Base-by-base conservation (phyloP, 805 yeast species). In the Zygotorulaspora florentina region DNA sequence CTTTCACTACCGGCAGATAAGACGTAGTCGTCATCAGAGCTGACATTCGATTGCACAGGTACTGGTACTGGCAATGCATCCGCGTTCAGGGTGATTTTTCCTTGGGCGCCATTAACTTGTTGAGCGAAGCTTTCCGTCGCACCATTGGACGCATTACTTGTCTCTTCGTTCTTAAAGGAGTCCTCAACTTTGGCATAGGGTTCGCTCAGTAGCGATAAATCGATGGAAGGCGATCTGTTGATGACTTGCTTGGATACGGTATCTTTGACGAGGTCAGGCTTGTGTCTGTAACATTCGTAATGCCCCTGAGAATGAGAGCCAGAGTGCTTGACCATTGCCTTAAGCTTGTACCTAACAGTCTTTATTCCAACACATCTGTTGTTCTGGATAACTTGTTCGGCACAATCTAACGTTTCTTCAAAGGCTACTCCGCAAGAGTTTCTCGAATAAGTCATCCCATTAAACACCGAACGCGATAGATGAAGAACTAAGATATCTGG, bases 281-380 rank as follows among this genome's bases (percentile, higher is more conserved):
- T 90, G 39, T 80, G 80, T 51, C 85, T 81, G 61, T 80, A 87
- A 56, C 96, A 87, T 57, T 90, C 96, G 61, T 89, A 90, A 60
- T 90, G 98, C 1, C 98, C 98, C 36, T 80, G 77, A 16, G 81
- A 75, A 64, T 90, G 97, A 1, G 91, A 81, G 0, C 99, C 99
- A 38, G 82, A 79, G 62, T 93, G 98, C 53, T 89, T 76, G 15
- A 93, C 80, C 50, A 87, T 69, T 0, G 96, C 85, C 50, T 75
- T 77, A 30, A 93, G 71, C 48, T 71, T 70, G 62, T 87, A 89
- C 34, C 68, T 73, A 48, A 67, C 66, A 56, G 51, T 65, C 47
- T 50, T 40, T 7, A 50, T 45, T 2, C 55, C 54, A 6, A 48
- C 50, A 39, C 52, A 48, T 35, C 46, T 47, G 39, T 56, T 42